Percentiles rank a stretch among this genome's conserved stretches.
Conservation (phyloP, 2,329 filamentous ascomycete species). For the Alternaria arborescens region DNA sequence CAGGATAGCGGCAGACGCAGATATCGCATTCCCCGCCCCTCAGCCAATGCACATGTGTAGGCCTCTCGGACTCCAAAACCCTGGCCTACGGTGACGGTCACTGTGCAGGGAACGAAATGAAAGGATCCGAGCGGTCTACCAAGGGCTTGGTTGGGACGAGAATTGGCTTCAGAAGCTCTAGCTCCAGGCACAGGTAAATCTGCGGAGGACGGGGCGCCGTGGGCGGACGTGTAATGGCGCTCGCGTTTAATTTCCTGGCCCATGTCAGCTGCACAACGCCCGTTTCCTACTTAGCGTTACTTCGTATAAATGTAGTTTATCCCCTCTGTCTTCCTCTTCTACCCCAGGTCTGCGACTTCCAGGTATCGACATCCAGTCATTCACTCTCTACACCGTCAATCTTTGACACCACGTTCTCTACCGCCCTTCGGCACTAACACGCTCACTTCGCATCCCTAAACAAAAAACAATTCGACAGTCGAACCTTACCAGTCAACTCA, state of each 20-base stretch:
- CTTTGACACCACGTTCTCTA: conserved; percentile 45
- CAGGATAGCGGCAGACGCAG: conserved; percentile 57
- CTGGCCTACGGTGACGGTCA: conserved; percentile 9
- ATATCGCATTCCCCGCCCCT: conserved; percentile 11
- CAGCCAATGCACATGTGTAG: conserved; percentile 22
- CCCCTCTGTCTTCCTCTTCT: conserved; percentile 28
- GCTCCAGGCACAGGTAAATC: conserved; percentile 34
- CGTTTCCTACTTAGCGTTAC: conserved; percentile 19
- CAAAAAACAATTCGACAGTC: conserved; percentile 25
- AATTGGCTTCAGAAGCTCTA: conserved; percentile 29
- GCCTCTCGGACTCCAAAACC: conserved; percentile 23
- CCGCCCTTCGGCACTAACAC: conserved; percentile 39
- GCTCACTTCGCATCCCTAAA: conserved; percentile 30
- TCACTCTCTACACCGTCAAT: conserved; percentile 41
- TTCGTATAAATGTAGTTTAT: conserved; percentile 39
- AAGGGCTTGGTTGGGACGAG: conserved; percentile 24
- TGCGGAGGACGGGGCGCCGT: conserved; percentile 36
- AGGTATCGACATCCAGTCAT: conserved; percentile 42
- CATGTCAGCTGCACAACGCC: conserved; percentile 25
- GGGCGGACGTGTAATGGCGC: conserved; percentile 29
- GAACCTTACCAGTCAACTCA: conserved; percentile 27
- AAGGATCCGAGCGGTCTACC: conserved; percentile 35
- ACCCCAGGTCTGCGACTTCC: conserved; percentile 47
- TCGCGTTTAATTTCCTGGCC: conserved; percentile 37
- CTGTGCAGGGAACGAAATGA: conserved; percentile 29